Evolutionary conservation across 352 stramenopile species (phyloP).

Genomic region (Pythium rishiriense): DNA sequence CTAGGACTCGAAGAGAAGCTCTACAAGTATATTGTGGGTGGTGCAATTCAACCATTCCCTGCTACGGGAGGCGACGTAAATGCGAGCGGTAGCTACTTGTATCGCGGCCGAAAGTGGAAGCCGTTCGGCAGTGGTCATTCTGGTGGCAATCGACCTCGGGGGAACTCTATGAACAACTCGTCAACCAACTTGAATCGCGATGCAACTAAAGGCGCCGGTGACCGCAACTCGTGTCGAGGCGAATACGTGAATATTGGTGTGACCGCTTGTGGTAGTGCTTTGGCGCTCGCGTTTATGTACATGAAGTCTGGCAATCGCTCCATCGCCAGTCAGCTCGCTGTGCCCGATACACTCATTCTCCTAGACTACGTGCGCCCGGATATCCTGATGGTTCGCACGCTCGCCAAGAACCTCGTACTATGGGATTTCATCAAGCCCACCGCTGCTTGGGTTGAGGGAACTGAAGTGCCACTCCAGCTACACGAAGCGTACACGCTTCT

Average conservation of each 20-base stretch:
- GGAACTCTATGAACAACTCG: not conserved
- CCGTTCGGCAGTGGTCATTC: slow-evolving; percentile 35
- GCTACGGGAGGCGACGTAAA: slow-evolving; percentile 6
- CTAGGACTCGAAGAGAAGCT: slow-evolving; percentile 96
- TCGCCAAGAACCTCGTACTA: slow-evolving; percentile 94
- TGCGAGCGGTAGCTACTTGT: slow-evolving; percentile 53
- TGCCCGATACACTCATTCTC: slow-evolving; percentile 95
- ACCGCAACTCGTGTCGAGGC: slow-evolving; percentile 34
- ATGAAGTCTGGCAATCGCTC: slow-evolving; percentile 91
- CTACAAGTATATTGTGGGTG: slow-evolving; percentile 93
- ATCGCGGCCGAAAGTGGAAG: slow-evolving; percentile 70
- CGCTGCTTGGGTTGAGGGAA: slow-evolving; percentile 86
- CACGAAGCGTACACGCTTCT: slow-evolving; percentile 48
- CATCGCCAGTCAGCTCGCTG: slow-evolving; percentile 78
- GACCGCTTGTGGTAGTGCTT: slow-evolving; percentile 90
- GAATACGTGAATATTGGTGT: slow-evolving; percentile 96
- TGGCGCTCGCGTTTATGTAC: slow-evolving; percentile 97
- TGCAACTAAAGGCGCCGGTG: not conserved
- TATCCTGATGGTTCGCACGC: slow-evolving; percentile 92
- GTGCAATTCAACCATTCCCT: slow-evolving; percentile 30
- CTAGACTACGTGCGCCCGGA: slow-evolving; percentile 97
- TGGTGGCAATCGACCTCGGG: not conserved
- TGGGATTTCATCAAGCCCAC: slow-evolving; percentile 94
- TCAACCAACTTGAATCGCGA: not conserved
- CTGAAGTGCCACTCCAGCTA: slow-evolving; percentile 62